Conservation (phyloP, 2,329 filamentous ascomycete genomes). For the Fusarium equiseti region DNA sequence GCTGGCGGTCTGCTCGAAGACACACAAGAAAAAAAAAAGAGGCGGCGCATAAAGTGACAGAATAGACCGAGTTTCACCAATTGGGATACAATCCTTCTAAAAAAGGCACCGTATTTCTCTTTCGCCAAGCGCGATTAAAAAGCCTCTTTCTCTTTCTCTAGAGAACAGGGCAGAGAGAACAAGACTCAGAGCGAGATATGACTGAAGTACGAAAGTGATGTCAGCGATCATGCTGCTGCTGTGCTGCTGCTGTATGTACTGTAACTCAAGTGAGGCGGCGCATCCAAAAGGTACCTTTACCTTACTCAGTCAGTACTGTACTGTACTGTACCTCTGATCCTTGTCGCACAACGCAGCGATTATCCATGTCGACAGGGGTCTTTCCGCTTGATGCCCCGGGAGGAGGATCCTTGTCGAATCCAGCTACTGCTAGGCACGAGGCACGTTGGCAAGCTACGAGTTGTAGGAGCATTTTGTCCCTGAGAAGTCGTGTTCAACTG, state of each 20-base stretch:
- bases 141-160: neutral
- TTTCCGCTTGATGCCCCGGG: conserved; percentile 31
- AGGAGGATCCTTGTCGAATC: conserved; percentile 30
- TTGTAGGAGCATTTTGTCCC: conserved; percentile 6
- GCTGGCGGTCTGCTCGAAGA: conserved; percentile 9
- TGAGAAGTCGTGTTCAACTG: neutral
- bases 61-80: conserved; percentile 25
- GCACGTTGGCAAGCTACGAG: conserved; percentile 22
- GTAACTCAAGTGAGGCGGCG: conserved; percentile 33
- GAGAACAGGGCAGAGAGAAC: conserved; percentile 1
- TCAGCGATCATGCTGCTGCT: conserved; percentile 39
- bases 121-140: conserved; percentile 21
- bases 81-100: conserved; percentile 9
- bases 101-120: neutral
- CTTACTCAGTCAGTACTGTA: conserved; percentile 1
- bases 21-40: neutral
- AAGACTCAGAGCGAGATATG: conserved; percentile 8
- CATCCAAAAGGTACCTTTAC: conserved; percentile 15
- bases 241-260: conserved; percentile 5
- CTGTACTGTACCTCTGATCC: neutral
- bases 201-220: conserved; percentile 35
- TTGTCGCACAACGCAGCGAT: conserved; percentile 27
- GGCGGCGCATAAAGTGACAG: conserved; percentile 24
- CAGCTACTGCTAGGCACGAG: conserved; percentile 5
- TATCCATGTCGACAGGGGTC: conserved; percentile 42